Evolutionary conservation across 768 basidiomycete genomes (phyloP).

Genomic region (Erythrobasidium yunnanense): DNA sequence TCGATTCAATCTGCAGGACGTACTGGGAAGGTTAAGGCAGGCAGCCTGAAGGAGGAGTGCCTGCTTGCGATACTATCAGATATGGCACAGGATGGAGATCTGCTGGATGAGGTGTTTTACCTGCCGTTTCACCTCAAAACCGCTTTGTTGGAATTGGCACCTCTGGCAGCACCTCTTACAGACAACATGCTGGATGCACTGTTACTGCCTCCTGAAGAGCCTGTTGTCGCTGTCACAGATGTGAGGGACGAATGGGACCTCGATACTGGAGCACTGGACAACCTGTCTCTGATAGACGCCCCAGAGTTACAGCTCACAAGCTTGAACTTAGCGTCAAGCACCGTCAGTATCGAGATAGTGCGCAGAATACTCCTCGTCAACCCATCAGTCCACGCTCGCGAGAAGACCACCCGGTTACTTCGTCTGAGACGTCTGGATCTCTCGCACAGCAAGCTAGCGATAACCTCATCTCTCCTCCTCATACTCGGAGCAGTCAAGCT

Average conservation of each 20-base stretch:
- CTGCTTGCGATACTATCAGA: neutral
- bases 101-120: neutral
- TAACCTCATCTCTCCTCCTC: neutral
- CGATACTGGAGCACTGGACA: neutral
- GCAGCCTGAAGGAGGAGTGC: constrained; percentile 3
- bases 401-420: neutral
- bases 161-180: neutral
- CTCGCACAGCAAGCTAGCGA: neutral
- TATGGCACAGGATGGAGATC: neutral
- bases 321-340: neutral
- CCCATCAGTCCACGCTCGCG: neutral
- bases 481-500: neutral
- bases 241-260: neutral
- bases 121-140: constrained; percentile 7
- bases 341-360: neutral
- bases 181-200: neutral
- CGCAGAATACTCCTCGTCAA: neutral
- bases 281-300: neutral
- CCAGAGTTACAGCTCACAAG: too few species aligned
- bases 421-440: neutral
- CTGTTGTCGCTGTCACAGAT: neutral
- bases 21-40: neutral
- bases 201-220: neutral
- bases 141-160: neutral
- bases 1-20: neutral